Evolutionary conservation across 108 stramenopile genomes (phyloP).

Genomic region (Skeletonema potamos): DNA sequence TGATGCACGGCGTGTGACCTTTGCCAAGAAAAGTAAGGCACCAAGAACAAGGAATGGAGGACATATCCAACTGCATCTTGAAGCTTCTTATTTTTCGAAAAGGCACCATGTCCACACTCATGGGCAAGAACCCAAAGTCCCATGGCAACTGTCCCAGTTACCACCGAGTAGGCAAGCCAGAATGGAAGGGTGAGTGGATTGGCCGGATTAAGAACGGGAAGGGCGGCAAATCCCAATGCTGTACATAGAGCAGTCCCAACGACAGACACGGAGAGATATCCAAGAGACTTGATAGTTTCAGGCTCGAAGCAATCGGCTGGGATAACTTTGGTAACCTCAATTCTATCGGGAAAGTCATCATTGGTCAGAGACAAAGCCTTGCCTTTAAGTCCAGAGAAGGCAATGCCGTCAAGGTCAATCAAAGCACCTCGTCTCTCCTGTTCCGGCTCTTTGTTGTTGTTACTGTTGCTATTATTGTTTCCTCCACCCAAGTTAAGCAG

Average conservation of each 20-base stretch:
- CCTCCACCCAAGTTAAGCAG: constrained; percentile 1
- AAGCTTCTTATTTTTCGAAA: constrained; percentile 81
- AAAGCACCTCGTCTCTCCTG: constrained; percentile 8
- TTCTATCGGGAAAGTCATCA: constrained; percentile 66
- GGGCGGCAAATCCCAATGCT: constrained; percentile 57
- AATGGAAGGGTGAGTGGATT: constrained; percentile 65
- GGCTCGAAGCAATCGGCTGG: constrained; percentile 93
- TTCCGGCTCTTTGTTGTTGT: constrained; percentile 5
- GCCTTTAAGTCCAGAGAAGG: constrained; percentile 66
- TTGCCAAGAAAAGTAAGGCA: constrained; percentile 97
- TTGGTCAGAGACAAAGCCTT: constrained; percentile 55
- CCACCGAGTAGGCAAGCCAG: constrained; percentile 73
- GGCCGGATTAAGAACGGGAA: constrained; percentile 61
- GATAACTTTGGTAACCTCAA: constrained; percentile 66
- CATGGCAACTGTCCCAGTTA: constrained; percentile 91
- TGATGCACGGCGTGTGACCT: constrained; percentile 96
- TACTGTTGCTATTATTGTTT: constrained; percentile 5
- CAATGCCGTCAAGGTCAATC: constrained; percentile 39
- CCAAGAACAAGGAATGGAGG: constrained; percentile 90
- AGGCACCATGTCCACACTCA: constrained; percentile 98
- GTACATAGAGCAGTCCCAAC: constrained; percentile 77
- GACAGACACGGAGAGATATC: constrained; percentile 76
- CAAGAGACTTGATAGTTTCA: constrained; percentile 68
- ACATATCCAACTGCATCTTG: constrained; percentile 93
- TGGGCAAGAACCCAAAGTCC: constrained; percentile 98